Evolutionary conservation across 495 filamentous ascomycete genomes (phyloP).

Genomic region (Penicillium chermesinum): DNA sequence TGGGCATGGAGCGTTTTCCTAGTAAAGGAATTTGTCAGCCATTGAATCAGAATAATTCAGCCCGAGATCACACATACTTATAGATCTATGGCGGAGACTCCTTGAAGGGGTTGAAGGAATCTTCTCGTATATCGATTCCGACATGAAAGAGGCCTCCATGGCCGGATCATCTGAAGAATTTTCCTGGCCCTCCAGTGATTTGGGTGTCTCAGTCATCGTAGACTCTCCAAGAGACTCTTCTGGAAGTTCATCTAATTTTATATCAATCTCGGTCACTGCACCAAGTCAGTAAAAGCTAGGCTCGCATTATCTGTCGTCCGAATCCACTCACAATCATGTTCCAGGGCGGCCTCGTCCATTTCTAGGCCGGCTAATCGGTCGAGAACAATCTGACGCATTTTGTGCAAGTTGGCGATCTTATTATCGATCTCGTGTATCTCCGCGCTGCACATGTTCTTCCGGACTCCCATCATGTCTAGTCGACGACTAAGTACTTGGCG

Average conservation of each 20-base stretch:
- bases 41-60: background rate
- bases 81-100: constrained; percentile 60
- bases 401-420: constrained; percentile 90
- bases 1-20: constrained; percentile 81
- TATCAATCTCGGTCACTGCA: constrained; percentile 75
- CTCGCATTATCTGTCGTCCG: background rate
- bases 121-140: constrained; percentile 94
- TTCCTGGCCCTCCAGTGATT: constrained; percentile 52
- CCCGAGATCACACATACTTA: constrained; percentile 31
- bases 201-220: constrained; percentile 51
- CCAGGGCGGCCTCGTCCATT: constrained; percentile 83
- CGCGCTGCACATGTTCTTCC: constrained; percentile 96
- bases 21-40: constrained; percentile 9
- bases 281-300: constrained; percentile 1
- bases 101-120: constrained; percentile 62
- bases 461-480: constrained; percentile 83
- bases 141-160: constrained; percentile 81
- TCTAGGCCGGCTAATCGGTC: constrained; percentile 87
- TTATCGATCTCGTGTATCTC: constrained; percentile 96
- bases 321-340: constrained; percentile 67
- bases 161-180: constrained; percentile 50
- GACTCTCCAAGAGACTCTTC: constrained; percentile 64
- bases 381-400: constrained; percentile 89
- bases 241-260: constrained; percentile 72
- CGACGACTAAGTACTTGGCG: constrained; percentile 70